Evolutionary conservation across 495 filamentous ascomycete species (phyloP).

Genomic region (Trichoderma gamsii): DNA sequence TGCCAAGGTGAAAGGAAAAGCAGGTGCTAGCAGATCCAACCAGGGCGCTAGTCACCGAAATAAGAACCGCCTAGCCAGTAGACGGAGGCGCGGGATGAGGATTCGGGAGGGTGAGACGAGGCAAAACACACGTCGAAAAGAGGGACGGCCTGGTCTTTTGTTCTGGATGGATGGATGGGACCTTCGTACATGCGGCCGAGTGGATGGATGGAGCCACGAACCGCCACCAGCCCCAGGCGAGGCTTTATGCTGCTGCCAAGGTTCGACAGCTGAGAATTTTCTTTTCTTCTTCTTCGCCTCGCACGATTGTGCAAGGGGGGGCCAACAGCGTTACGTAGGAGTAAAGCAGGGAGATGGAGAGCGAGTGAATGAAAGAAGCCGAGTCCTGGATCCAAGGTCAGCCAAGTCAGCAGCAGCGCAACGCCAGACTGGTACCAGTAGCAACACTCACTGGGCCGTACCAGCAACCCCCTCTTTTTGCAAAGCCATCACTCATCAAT

Average conservation of each 20-base stretch:
- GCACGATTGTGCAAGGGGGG: neutral
- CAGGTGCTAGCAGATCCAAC: too few species aligned
- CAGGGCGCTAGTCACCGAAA: conserved; percentile 1
- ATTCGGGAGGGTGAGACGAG: conserved; percentile 11
- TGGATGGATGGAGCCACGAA: conserved; percentile 1
- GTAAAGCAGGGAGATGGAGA: neutral
- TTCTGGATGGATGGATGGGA: conserved; percentile 8
- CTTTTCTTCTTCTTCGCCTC: neutral
- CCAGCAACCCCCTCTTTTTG: too few species aligned
- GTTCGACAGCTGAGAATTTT: neutral
- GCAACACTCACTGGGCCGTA: too few species aligned
- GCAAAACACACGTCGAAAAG: conserved; percentile 1
- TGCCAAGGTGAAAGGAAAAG: neutral
- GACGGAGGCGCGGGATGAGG: conserved; percentile 6
- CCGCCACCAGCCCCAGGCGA: conserved; percentile 13
- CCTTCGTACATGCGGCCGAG: conserved; percentile 2
- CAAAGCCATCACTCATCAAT: too few species aligned
- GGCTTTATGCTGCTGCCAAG: neutral
- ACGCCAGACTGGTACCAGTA: too few species aligned
- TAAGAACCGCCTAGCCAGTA: neutral
- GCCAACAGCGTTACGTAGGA: neutral
- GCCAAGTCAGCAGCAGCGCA: neutral
- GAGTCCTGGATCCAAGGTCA: neutral
- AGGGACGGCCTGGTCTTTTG: conserved; percentile 10
- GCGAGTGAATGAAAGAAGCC: neutral